These are phyloP conservation scores for Chenopodium quinoa DNA, from an alignment of 148 eudicot species.

Conservation along the genomic window DNA sequence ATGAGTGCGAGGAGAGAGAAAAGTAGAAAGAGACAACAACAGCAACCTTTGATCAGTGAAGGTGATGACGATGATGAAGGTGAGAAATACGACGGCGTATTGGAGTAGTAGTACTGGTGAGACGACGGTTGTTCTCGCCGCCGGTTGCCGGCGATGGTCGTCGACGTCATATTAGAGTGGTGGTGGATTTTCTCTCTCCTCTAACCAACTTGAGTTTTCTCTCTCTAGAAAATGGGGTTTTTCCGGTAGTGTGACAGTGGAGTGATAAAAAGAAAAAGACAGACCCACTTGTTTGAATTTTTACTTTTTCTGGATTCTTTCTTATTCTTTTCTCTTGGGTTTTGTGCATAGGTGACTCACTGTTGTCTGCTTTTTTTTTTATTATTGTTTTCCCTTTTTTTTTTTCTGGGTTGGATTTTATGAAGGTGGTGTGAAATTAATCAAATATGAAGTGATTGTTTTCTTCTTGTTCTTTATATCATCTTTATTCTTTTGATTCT, in stretches of 20 bases:
- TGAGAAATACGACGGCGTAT: constrained; percentile 31
- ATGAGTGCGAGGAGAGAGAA: constrained; percentile 72
- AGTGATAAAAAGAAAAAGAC: background rate
- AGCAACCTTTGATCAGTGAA: constrained; percentile 77
- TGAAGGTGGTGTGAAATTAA: background rate
- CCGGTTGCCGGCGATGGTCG: constrained; percentile 4
- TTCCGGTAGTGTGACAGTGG: background rate
- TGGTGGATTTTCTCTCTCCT: background rate
- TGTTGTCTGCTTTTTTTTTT: constrained; percentile 3
- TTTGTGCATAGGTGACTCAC: constrained; percentile 4
- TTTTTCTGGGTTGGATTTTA: background rate
- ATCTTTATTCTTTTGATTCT: background rate
- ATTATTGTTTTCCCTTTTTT: background rate
- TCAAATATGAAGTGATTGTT: background rate
- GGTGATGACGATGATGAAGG: constrained; percentile 51
- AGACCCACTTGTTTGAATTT: background rate
- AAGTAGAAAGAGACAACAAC: constrained; percentile 89
- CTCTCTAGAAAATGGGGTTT: no score
- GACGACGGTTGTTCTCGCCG: constrained; percentile 16
- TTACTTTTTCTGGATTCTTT: background rate
- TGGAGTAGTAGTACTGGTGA: constrained; percentile 47
- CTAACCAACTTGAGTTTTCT: no score
- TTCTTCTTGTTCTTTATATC: no score
- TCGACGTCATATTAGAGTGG: constrained; percentile 1
- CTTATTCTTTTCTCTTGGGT: background rate